Evolutionary conservation across 2,329 filamentous ascomycete genomes (phyloP).

Genomic region (Colletotrichum sp.): DNA sequence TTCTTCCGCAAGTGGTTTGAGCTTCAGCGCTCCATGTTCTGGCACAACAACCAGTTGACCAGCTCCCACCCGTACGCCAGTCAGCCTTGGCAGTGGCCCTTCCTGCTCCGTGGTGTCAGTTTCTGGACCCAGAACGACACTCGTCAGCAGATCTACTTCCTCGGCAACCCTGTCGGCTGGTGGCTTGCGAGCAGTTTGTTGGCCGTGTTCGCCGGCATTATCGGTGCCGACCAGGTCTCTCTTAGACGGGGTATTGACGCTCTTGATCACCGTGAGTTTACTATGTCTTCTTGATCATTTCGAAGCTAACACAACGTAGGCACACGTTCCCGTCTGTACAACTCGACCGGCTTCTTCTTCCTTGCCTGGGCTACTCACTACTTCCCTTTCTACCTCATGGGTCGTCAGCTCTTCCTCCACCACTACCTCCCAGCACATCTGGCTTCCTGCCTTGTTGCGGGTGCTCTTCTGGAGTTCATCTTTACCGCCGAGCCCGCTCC

Average conservation of each 20-base stretch:
- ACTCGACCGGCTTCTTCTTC: constrained; percentile 99
- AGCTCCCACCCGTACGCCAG: constrained; percentile 96
- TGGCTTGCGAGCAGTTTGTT: constrained; percentile 93
- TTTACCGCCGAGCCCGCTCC: constrained; percentile 85
- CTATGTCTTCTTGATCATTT: not conserved
- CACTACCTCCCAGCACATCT: constrained; percentile 96
- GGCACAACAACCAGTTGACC: constrained; percentile 97
- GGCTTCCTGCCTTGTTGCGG: constrained; percentile 87
- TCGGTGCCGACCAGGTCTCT: constrained; percentile 92
- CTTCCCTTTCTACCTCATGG: constrained; percentile 97
- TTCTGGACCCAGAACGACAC: constrained; percentile 99
- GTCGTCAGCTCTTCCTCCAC: constrained; percentile 95
- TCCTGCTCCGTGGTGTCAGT: constrained; percentile 93
- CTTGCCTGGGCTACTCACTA: constrained; percentile 97
- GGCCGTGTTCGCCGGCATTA: constrained; percentile 90
- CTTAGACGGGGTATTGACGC: constrained; percentile 92
- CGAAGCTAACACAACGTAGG: constrained; percentile 55
- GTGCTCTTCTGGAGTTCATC: constrained; percentile 91
- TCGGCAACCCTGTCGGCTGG: constrained; percentile 96
- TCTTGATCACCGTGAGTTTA: constrained; percentile 83
- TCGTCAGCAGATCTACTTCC: constrained; percentile 96
- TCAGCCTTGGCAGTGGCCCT: constrained; percentile 96
- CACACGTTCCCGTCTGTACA: constrained; percentile 92
- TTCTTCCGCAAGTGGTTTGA: constrained; percentile 97
- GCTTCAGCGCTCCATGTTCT: constrained; percentile 97